Conservation (phyloP, 805 yeast species). For the Kazachstania africana region DNA sequence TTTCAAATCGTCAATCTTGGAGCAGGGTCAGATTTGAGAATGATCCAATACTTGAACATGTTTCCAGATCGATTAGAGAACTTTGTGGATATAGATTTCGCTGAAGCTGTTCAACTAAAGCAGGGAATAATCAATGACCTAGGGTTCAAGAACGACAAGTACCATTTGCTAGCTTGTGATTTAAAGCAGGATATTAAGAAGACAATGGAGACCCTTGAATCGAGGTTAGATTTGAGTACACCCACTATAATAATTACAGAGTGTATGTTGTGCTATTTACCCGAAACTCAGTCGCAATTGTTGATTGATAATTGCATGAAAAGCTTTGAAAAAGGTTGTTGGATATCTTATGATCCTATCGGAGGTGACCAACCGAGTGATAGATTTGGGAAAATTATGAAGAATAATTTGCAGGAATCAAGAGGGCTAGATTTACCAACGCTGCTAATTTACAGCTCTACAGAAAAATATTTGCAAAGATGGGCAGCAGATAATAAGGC, state of each 20-base stretch:
- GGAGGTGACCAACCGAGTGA: slow-evolving; percentile 33
- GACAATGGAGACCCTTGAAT: slow-evolving; percentile 19
- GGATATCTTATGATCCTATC: slow-evolving; percentile 48
- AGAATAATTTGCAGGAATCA: slow-evolving; percentile 35
- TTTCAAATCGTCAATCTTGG: slow-evolving; percentile 56
- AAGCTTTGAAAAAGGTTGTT: slow-evolving; percentile 13
- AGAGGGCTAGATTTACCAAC: slow-evolving; percentile 36
- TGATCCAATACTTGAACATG: slow-evolving; percentile 28
- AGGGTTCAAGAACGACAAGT: slow-evolving; percentile 9
- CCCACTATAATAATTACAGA: slow-evolving; percentile 48
- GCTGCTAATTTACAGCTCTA: slow-evolving; percentile 29
- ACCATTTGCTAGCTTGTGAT: slow-evolving; percentile 26
- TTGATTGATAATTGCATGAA: slow-evolving; percentile 28
- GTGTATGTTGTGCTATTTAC: slow-evolving; percentile 45
- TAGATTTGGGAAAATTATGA: slow-evolving; percentile 44
- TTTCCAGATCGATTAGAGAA: slow-evolving; percentile 14
- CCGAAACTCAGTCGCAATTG: slow-evolving; percentile 30
- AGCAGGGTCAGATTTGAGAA: slow-evolving; percentile 55
- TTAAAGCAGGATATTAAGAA: slow-evolving; percentile 17
- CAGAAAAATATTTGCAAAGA: slow-evolving; percentile 19
- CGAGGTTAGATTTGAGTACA: slow-evolving; percentile 5
- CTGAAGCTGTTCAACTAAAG: slow-evolving; percentile 36
- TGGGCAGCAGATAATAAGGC: slow-evolving; percentile 4
- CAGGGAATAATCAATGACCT: slow-evolving; percentile 10
- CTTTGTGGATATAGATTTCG: slow-evolving; percentile 42